Evolutionary conservation across 495 filamentous ascomycete species (phyloP), one percentile per base, ranked within the genome.

Genomic region (Neurospora sp.): DNA sequence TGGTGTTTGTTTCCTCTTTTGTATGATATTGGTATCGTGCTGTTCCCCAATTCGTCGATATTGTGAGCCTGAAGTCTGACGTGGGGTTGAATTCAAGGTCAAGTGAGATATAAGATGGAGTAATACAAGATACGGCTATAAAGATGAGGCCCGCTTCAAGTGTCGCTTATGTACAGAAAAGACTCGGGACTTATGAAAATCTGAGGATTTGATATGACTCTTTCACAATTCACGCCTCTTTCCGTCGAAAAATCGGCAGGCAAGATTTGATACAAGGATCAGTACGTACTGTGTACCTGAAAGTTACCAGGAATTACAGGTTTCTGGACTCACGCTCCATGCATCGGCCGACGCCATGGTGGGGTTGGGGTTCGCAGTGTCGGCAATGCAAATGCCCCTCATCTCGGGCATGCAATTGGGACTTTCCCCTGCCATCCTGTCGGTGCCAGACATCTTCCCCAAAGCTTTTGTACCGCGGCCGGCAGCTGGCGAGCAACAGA

Each of bases 1-100:
- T 89, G 71, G 70, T 79, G 70, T 40, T 23, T 39, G 35, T n/a
- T 71, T 41, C 27, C 23, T 35, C 54, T 18, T 4, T 62, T 35
- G 18, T 44, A 44, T 44, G 39, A 41, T 35, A 14, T 14, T 23
- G 46, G 46, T 54, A 54, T 54, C 2, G 54, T 62, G 54, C 27
- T 62, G 54, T 35, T 62, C 27, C 54, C 54, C 54, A 35, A 62
- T 62, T 35, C 54, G 54, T 35, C 27, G 54, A 62, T 35, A 31
- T 14, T 1, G 5, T 8, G 23, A 31, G 23, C 42, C 42, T 62
- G 54, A 62, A 5, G 11, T 35, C 54, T 62, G 27, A 18, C 54
- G 54, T 35, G 27, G 27, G 27, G 54, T 62, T 27, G 54, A 62
- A 35, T 31, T 62, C 54, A 62, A 62, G 7, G 27, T 62, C 27